A percentile compares a stretch with the other conserved stretches of the same genome.
These are phyloP conservation scores for Erodium moschatum DNA, from an alignment of 441 rosid genomes.

Conservation along the genomic window DNA sequence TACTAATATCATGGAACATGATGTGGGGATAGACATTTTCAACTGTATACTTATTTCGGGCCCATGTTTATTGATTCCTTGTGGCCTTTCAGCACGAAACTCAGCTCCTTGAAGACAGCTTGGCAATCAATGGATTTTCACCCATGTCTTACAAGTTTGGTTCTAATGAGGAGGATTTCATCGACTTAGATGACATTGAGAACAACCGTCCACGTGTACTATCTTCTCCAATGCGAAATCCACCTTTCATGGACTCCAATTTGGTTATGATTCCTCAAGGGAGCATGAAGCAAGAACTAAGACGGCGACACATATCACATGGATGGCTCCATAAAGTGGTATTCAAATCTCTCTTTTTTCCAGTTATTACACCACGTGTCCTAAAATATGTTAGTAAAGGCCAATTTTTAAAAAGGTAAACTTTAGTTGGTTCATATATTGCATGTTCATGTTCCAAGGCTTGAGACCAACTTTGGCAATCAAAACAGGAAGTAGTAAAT, in stretches of 20 bases:
- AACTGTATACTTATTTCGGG: neutral
- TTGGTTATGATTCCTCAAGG: conserved; percentile 35
- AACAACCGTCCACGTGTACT: conserved; percentile 43
- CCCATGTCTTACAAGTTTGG: conserved; percentile 55
- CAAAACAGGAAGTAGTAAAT: neutral
- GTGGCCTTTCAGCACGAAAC: conserved; percentile 52
- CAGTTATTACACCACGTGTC: neutral
- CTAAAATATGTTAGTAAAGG: neutral
- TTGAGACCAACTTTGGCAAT: neutral
- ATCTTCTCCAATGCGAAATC: conserved; percentile 37
- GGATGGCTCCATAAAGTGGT: conserved; percentile 93
- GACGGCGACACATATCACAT: conserved; percentile 46
- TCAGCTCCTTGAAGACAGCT: conserved; percentile 69
- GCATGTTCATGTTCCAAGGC: neutral
- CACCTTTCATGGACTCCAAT: conserved; percentile 41
- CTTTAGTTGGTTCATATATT: too few species aligned
- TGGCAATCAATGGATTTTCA: conserved; percentile 55
- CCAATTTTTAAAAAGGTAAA: neutral
- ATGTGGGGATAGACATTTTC: neutral
- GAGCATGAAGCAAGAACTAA: conserved; percentile 56
- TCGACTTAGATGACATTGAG: conserved; percentile 78
- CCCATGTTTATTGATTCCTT: conserved; percentile 9
- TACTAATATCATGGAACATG: neutral
- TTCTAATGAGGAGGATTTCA: conserved; percentile 75
- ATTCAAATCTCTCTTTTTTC: neutral